These are phyloP conservation scores for Dovyalis caffra DNA, from an alignment of 345 rosid genomes.

Conservation along the genomic window DNA sequence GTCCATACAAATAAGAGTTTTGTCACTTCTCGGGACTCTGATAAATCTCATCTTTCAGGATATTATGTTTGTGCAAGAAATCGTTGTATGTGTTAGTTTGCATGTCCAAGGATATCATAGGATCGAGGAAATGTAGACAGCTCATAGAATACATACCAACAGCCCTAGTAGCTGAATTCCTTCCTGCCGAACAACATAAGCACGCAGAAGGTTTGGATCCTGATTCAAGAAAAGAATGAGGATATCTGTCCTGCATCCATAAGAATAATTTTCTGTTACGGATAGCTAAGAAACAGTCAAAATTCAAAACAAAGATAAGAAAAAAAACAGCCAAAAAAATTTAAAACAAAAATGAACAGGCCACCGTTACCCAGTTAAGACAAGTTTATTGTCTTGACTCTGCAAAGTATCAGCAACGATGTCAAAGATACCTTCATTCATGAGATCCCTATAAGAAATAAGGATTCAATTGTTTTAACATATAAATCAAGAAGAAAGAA, in stretches of 20 bases:
- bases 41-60: not conserved
- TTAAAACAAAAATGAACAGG: slow-evolving; percentile 9
- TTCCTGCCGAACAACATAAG: slow-evolving; percentile 65
- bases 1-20: not conserved
- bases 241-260: slow-evolving; percentile 92
- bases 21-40: not conserved
- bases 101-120: not conserved
- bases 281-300: not conserved
- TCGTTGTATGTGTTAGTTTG: not conserved
- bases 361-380: slow-evolving; percentile 73
- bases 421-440: slow-evolving; percentile 74
- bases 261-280: slow-evolving; percentile 33
- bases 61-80: not conserved
- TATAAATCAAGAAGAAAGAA: not conserved
- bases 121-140: not conserved
- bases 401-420: slow-evolving; percentile 67
- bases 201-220: slow-evolving; percentile 72
- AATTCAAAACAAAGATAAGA: not conserved
- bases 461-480: not conserved
- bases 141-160: slow-evolving; percentile 49
- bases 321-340: not conserved
- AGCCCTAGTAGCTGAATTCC: slow-evolving; percentile 82
- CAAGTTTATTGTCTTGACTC: slow-evolving; percentile 72
- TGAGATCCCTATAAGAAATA: slow-evolving; percentile 62
- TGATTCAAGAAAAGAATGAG: slow-evolving; percentile 75